These are phyloP conservation scores for Micractinium sp. DNA, from an alignment of 139 green algal species.

Conservation along the genomic window DNA sequence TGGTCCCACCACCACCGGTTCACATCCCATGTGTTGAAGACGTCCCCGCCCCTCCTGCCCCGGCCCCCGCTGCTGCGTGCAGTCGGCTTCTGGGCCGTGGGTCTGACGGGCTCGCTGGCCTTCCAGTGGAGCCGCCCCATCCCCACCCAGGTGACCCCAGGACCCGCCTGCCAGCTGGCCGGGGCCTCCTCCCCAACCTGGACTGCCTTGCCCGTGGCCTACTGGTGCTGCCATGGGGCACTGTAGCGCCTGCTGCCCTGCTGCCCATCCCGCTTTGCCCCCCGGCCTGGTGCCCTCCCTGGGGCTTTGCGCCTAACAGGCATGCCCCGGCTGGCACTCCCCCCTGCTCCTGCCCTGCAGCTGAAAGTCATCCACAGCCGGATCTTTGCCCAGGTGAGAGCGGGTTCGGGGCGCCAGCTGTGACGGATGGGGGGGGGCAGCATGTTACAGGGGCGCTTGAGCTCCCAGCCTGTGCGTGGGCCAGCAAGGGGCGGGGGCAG, in stretches of 20 bases:
- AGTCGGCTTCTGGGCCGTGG: constrained; percentile 46
- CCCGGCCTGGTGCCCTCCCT: neutral
- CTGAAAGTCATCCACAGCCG: constrained; percentile 59
- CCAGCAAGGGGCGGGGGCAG: no score
- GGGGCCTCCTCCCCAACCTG: neutral
- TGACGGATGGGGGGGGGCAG: neutral
- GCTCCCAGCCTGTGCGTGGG: no score
- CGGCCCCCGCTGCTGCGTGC: neutral
- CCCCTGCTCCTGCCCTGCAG: neutral
- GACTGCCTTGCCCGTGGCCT: neutral
- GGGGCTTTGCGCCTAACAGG: no score
- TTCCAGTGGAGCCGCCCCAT: constrained; percentile 55
- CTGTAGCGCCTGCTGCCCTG: neutral
- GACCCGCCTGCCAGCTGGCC: neutral
- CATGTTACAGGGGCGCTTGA: no score
- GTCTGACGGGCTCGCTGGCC: constrained; percentile 33
- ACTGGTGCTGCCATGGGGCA: neutral
- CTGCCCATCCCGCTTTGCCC: neutral
- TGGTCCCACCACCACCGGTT: no score
- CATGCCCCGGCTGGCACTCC: neutral
- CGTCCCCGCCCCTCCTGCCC: neutral
- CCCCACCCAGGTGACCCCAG: constrained; percentile 15
- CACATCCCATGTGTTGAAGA: no score
- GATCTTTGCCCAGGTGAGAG: constrained; percentile 53
- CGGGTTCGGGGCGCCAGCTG: neutral